A percentile compares a stretch with the other conserved stretches of the same genome.
Evolutionary conservation across 495 filamentous ascomycete genomes (phyloP).

Genomic region (Penicillium tannophilum): DNA sequence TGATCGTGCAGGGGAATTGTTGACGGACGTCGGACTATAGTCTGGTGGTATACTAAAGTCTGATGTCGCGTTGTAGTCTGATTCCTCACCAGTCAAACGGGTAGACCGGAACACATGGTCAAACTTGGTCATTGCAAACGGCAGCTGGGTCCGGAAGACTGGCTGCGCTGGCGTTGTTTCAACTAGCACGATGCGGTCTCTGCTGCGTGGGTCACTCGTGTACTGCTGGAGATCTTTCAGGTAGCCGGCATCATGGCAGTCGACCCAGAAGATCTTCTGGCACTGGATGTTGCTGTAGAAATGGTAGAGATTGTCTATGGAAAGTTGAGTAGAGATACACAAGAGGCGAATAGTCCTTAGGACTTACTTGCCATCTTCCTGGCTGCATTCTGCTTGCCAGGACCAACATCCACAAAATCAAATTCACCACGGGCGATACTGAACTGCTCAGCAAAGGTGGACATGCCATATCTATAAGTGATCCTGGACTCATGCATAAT

Average conservation of each 20-base stretch:
- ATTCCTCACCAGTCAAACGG: neutral
- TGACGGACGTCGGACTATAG: too few relatives aligned
- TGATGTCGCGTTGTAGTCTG: too few relatives aligned
- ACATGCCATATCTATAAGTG: constrained; percentile 24
- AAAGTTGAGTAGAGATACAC: neutral
- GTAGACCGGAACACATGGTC: constrained; percentile 4
- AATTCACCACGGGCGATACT: constrained; percentile 15
- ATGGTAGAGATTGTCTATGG: constrained; percentile 14
- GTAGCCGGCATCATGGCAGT: constrained; percentile 19
- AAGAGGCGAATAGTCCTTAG: neutral
- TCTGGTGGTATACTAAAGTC: neutral
- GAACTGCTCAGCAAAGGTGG: constrained; percentile 14
- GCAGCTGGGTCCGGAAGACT: neutral
- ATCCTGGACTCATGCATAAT: neutral
- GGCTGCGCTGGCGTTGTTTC: constrained; percentile 12
- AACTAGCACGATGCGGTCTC: constrained; percentile 3
- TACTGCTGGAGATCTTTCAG: constrained; percentile 11
- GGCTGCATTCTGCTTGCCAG: constrained; percentile 20
- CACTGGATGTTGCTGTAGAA: constrained; percentile 17
- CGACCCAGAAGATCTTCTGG: constrained; percentile 20
- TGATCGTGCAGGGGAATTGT: too few relatives aligned
- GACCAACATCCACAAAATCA: constrained; percentile 20
- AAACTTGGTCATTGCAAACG: constrained; percentile 3
- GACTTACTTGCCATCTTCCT: constrained; percentile 15
- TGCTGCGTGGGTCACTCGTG: neutral